Conservation (phyloP, 176 grass and related monocot species). For the Aegilops sharonensis region DNA sequence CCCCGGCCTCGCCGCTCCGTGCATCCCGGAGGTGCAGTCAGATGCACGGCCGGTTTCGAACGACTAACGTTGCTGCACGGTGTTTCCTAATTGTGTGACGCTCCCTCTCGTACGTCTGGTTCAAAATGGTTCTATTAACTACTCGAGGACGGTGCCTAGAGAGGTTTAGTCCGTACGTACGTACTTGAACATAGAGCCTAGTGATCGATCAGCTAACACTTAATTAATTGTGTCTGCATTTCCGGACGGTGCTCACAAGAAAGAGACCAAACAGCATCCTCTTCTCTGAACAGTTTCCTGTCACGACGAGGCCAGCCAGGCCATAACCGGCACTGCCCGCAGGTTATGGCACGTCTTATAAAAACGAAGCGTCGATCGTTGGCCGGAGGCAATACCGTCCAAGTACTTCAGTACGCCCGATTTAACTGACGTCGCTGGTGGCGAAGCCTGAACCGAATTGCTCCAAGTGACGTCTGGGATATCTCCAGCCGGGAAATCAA, state of each 20-base stretch:
- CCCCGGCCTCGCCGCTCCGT: background rate
- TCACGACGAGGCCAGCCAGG: background rate
- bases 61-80: too few relatives aligned
- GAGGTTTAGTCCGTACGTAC: background rate
- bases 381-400: background rate
- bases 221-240: background rate
- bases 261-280: background rate
- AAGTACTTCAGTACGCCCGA: background rate
- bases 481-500: constrained; percentile 15
- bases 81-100: too few relatives aligned
- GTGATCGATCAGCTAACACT: background rate
- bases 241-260: background rate
- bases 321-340: background rate
- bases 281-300: background rate
- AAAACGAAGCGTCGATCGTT: background rate
- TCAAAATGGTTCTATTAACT: background rate
- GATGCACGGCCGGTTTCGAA: background rate
- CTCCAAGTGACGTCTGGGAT: constrained; percentile 15
- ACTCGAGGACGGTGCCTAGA: background rate
- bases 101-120: background rate
- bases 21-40: background rate
- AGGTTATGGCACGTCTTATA: background rate
- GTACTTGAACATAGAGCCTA: background rate
- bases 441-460: constrained; percentile 21
- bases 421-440: background rate